Evolutionary conservation across 371 early-diverging fungal genomes (phyloP), one percentile per base, ranked within the genome.

Genomic region (Polyrhizophydium stewartii): DNA sequence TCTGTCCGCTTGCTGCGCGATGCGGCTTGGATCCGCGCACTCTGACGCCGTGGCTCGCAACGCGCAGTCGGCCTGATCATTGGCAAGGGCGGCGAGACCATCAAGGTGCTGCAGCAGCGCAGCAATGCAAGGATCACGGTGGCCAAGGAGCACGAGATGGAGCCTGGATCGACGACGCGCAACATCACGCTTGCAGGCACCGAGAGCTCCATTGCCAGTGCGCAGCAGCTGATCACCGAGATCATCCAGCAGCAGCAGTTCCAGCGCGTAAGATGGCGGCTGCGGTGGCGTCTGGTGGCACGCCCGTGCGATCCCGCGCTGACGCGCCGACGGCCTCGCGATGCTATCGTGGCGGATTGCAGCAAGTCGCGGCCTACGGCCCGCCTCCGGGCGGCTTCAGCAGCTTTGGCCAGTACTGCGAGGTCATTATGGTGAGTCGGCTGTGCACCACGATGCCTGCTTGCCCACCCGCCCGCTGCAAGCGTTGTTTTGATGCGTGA

Each of bases 51-150:
- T n/a, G n/a, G n/a, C n/a, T n/a, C n/a, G n/a, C n/a, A n/a, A n/a
- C n/a, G n/a, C n/a, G n/a, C n/a, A 68, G 94, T 95, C 16, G 96
- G 96, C 0, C 74, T 92, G 35, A 87, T 95, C 22, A 95, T 95
- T 71, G 96, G 96, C 16, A 77, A 87, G 53, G 87, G 91, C 43
- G 94, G 94, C 25, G 94, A 93, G 74, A 95, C 90, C 2, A 92
- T 95, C 70, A 84, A 89, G 25, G 85, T 85, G 55, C 81, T 96
- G 43, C 90, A 92, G 70, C 83, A 83, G 46, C 81, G 83, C 30
- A 84, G 86, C 62, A 92, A 91, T 21, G 93, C 93, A 1, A 82
- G 87, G 21, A 91, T 94, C 66, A 85, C 85, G 45, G 89, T 95
- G n/a, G 79, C 87, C 5, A 89, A 89, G 0, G 89, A 90, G 58